These are phyloP conservation scores for Remersonia thermophila DNA, from an alignment of 2,329 filamentous ascomycete species.

Conservation along the genomic window DNA sequence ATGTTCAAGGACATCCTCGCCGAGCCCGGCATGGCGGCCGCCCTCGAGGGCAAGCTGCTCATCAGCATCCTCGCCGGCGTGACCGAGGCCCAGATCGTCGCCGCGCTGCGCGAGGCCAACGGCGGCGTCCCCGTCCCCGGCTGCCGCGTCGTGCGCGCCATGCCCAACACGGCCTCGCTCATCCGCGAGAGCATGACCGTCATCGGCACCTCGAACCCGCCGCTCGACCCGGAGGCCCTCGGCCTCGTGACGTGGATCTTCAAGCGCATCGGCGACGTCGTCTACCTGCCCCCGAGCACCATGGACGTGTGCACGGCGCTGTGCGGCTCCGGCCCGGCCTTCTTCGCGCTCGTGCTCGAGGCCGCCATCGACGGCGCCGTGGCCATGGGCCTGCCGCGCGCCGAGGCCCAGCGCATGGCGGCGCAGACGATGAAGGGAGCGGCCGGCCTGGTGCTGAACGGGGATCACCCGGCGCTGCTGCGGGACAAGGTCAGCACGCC, in stretches of 20 bases:
- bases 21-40: constrained; percentile 55
- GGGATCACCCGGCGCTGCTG: constrained; percentile 63
- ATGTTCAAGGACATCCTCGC: constrained; percentile 57
- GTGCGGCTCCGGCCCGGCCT: constrained; percentile 63
- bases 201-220: constrained; percentile 50
- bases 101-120: constrained; percentile 43
- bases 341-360: constrained; percentile 64
- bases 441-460: constrained; percentile 53
- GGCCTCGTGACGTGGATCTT: constrained; percentile 65
- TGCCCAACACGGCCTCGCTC: constrained; percentile 74
- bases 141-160: constrained; percentile 61
- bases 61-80: constrained; percentile 75
- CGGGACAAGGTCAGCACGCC: constrained; percentile 68
- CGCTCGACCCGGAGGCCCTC: constrained; percentile 40
- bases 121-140: constrained; percentile 27
- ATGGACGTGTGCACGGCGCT: constrained; percentile 67
- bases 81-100: constrained; percentile 54
- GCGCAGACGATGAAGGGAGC: constrained; percentile 68
- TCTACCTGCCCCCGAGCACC: constrained; percentile 50
- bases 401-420: constrained; percentile 64
- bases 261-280: constrained; percentile 57
- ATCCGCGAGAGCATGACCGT: constrained; percentile 76
- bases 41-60: constrained; percentile 66
- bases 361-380: constrained; percentile 66
- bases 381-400: constrained; percentile 62